Base-by-base conservation (phyloP, 2,329 filamentous ascomycete species). In the Drechslerella coelobrocha region DNA sequence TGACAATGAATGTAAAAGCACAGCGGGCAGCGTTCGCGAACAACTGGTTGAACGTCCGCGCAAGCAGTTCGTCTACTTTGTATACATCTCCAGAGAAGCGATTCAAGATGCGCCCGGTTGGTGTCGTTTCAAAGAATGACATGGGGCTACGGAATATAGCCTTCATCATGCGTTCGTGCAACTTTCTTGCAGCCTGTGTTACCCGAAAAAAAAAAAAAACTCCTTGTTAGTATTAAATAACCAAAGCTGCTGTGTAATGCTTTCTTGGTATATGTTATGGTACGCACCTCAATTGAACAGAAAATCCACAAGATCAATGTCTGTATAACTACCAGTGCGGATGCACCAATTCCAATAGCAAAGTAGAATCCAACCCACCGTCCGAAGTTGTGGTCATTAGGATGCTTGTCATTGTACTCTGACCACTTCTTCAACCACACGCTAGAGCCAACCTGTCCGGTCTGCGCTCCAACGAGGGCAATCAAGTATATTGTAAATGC, bases 261-360 rank as follows among this genome's bases (percentile, higher is more conserved):
- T 97, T 99, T 73, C 94, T 87, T 17, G 93, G 97, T 54, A 94
- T 93, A 87, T 91, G 73, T 41, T 6, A 41, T 31, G 19, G 3
- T 31, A 45, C 26, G 41, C 19, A 31, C 89, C 85, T 99, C 94
- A 73, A 99, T 99, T 2, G 94, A 97, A 81, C 95, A 99, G 81
- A 99, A 97, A 74, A 99, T 97, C 94, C 94, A 99, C 26, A 99
- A 83, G 73, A 99, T 92, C 75, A 99, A 82, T 4, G 93, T 97
- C 80, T 97, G 94, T 27, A 95, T 77, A 43, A 97, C 91, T 2
- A 95, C 93, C 73, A 99, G 83, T 45, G 86, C 84, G 41, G 94
- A 89, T 24, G 90, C 88, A 29, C 93, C 93, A 55, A 99, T 85
- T 51, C 94, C 95, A 79, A 99, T 90, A 14, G 89, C 91, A 80